Evolutionary conservation across 345 rosid genomes (phyloP).

Genomic region (Raphanus sativus): DNA sequence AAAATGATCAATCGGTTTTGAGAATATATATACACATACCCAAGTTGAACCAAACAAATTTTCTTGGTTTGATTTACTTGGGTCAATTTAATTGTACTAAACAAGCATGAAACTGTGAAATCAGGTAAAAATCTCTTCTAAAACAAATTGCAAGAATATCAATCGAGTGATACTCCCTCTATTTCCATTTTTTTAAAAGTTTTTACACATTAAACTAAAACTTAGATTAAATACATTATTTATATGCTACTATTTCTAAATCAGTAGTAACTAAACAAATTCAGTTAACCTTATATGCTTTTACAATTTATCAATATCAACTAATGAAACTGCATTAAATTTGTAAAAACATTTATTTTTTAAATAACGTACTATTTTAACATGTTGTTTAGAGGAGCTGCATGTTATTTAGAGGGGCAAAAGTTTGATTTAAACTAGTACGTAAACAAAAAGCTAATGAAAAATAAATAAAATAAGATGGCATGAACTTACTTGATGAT

Average conservation of each 20-base stretch:
- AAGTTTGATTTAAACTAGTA: neutral
- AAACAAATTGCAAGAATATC: neutral
- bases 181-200: neutral
- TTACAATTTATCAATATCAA: neutral
- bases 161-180: neutral
- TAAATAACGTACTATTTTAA: no score
- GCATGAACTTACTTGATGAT: constrained; percentile 31
- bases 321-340: neutral
- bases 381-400: no score
- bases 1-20: neutral
- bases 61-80: neutral
- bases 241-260: neutral
- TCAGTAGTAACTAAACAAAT: neutral
- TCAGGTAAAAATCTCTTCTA: neutral
- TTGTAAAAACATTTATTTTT: no score
- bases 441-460: neutral
- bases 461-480: neutral
- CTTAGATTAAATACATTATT: no score
- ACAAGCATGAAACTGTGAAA: neutral
- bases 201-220: no score
- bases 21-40: neutral
- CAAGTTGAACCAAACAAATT: neutral
- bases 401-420: no score
- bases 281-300: neutral
- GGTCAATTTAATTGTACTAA: neutral